Percentiles rank a stretch among this genome's conserved stretches.
These are phyloP conservation scores for Eutrema salsugineum DNA, from an alignment of 441 rosid genomes.

Conservation along the genomic window DNA sequence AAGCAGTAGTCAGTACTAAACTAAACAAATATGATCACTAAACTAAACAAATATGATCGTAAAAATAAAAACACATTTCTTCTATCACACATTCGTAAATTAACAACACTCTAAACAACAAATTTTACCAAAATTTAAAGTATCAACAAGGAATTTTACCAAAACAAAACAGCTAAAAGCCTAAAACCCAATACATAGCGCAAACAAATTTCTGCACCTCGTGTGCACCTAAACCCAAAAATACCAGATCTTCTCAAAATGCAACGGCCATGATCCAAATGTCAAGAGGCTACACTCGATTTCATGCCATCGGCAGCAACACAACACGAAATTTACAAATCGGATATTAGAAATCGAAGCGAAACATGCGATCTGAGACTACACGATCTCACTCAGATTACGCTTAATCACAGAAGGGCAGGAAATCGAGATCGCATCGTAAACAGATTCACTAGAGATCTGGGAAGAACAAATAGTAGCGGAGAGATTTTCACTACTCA, in stretches of 20 bases:
- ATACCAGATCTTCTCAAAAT: not conserved
- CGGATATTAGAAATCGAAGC: not conserved
- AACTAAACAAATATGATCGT: not conserved
- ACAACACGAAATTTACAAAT: not conserved
- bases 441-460: constrained; percentile 51
- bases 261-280: constrained; percentile 13
- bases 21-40: not conserved
- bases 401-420: not conserved
- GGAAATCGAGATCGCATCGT: constrained; percentile 28
- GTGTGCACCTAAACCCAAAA: not conserved
- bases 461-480: constrained; percentile 17
- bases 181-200: not conserved
- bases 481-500: constrained; percentile 43
- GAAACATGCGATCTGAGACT: constrained; percentile 14
- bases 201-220: not conserved
- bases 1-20: constrained; percentile 9
- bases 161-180: not conserved
- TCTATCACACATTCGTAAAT: not conserved
- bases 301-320: not conserved
- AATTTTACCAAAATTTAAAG: not conserved
- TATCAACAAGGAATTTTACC: not conserved
- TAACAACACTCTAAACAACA: not conserved
- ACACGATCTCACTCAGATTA: constrained; percentile 20
- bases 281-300: constrained; percentile 1
- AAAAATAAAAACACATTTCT: not conserved